phyloP scores from a whole-genome alignment of 345 rosid species.

The Eucalyptus rudis region DNA sequence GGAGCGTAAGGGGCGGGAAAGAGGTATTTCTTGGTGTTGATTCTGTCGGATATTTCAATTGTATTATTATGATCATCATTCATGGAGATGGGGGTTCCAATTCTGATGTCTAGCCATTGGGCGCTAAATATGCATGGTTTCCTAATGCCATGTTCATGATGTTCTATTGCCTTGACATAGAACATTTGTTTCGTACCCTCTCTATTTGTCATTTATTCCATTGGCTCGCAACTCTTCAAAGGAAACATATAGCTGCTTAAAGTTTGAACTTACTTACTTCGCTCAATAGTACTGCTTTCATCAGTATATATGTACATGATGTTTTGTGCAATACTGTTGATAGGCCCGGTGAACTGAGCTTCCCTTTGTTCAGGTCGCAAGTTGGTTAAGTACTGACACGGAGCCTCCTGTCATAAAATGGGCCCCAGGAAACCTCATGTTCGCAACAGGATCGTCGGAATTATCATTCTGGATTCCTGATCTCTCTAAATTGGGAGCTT shows the following conservation, averaged over 20 bases:
- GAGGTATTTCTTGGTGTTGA: constrained; percentile 37
- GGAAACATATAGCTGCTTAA: background rate
- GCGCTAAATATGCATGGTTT: background rate
- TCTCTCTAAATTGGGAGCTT: constrained; percentile 77
- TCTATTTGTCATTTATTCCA: background rate
- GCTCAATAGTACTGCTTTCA: background rate
- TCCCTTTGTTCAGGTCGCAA: constrained; percentile 43
- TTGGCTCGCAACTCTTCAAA: background rate
- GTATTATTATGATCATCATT: background rate
- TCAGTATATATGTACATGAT: background rate
- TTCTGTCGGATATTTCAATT: background rate
- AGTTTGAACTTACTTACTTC: background rate
- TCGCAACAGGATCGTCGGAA: constrained; percentile 82
- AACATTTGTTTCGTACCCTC: background rate
- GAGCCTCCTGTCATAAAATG: constrained; percentile 84
- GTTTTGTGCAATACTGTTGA: background rate
- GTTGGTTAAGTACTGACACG: constrained; percentile 66
- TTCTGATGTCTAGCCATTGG: background rate
- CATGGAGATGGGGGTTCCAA: background rate
- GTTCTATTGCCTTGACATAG: background rate
- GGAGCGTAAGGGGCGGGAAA: constrained; percentile 84
- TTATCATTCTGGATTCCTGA: constrained; percentile 84
- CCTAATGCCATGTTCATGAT: background rate
- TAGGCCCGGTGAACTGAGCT: background rate
- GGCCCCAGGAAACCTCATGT: constrained; percentile 94